phyloP scores from a whole-genome alignment of 192 early-diverging fungal genomes.

The Obelidium mucronatum region DNA sequence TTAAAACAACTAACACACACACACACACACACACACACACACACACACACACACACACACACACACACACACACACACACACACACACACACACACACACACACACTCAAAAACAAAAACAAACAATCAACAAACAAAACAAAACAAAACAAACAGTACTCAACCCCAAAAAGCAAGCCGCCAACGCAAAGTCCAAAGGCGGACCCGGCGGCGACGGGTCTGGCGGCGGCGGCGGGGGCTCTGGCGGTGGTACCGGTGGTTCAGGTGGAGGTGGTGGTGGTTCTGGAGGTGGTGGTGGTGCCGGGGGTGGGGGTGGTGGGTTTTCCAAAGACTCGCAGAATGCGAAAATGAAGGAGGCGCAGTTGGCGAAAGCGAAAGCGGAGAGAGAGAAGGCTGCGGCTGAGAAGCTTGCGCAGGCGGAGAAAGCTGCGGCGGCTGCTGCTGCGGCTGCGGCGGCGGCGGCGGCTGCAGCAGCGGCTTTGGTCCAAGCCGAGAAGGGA shows the following conservation, averaged over 20 bases:
- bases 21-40: too few species aligned
- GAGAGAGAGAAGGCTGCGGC: background rate
- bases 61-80: too few species aligned
- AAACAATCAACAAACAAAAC: constrained; percentile 1
- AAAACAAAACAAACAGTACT: constrained; percentile 2
- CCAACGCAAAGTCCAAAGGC: background rate
- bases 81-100: too few species aligned
- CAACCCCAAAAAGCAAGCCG: constrained; percentile 18
- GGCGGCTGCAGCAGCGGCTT: background rate
- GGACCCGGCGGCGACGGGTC: background rate
- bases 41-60: too few species aligned
- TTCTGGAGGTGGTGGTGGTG: constrained; percentile 8
- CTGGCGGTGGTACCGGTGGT: constrained; percentile 7
- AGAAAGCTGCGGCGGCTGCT: background rate
- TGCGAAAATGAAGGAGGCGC: background rate
- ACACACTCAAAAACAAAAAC: too few species aligned
- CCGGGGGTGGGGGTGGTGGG: background rate
- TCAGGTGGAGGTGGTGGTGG: constrained; percentile 6
- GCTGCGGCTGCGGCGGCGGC: background rate
- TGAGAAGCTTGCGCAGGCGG: background rate
- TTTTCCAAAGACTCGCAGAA: background rate
- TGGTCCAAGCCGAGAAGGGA: background rate
- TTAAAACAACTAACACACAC: too few species aligned
- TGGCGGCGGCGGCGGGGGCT: constrained; percentile 5
- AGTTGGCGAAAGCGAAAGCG: background rate